Percentiles rank a stretch among this genome's conserved stretches.
Evolutionary conservation across 805 yeast species (phyloP).

Genomic region (Suhomyces emberorum): DNA sequence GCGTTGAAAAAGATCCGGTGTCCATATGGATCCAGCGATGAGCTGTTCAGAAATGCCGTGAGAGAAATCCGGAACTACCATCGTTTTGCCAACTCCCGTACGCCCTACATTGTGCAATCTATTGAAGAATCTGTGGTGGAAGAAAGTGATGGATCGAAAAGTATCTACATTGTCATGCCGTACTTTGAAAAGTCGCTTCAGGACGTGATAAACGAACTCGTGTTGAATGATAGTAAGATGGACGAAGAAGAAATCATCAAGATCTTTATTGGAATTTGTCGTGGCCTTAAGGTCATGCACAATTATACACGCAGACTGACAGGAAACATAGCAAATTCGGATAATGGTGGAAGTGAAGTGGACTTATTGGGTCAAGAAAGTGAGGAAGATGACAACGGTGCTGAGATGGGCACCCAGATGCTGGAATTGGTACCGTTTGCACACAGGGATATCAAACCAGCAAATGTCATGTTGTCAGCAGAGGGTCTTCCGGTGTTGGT

Average conservation of each 20-base stretch:
- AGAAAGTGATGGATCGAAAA: conserved; percentile 76
- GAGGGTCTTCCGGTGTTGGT: conserved; percentile 76
- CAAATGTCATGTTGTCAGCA: conserved; percentile 75
- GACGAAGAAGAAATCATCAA: conserved; percentile 62
- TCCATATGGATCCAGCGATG: conserved; percentile 78
- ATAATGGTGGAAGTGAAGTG: conserved; percentile 22
- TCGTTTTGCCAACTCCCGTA: conserved; percentile 51
- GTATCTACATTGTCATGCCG: conserved; percentile 77
- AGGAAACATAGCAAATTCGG: conserved; percentile 4
- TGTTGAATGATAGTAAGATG: conserved; percentile 51
- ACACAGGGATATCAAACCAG: conserved; percentile 87
- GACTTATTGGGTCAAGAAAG: conserved; percentile 16
- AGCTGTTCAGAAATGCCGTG: conserved; percentile 58
- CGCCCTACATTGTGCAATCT: conserved; percentile 65
- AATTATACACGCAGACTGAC: conserved; percentile 38
- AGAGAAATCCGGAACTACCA: conserved; percentile 74
- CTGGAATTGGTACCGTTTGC: conserved; percentile 67
- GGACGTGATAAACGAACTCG: conserved; percentile 66
- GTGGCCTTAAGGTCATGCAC: conserved; percentile 78
- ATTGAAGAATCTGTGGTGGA: conserved; percentile 70
- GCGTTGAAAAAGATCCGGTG: conserved; percentile 87
- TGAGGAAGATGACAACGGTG: conserved; percentile 28
- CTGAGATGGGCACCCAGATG: conserved; percentile 42
- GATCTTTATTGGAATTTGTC: conserved; percentile 63
- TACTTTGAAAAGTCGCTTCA: conserved; percentile 71